Base-by-base conservation (phyloP, 2,329 filamentous ascomycete species). In the Penicillium sp. region DNA sequence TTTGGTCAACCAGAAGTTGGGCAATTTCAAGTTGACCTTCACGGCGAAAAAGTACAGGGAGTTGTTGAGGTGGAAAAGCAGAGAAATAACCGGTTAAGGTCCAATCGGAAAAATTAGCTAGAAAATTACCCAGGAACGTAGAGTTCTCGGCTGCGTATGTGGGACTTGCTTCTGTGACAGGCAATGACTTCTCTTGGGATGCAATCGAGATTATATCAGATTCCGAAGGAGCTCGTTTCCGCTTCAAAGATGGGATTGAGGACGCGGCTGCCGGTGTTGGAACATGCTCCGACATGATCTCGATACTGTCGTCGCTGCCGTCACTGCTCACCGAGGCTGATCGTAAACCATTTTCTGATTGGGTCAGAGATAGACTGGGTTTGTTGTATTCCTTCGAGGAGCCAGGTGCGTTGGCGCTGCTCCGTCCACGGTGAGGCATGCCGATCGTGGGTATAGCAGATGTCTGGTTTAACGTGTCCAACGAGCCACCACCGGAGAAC, bases 1-100 rank as follows among this genome's bases (percentile, higher is more conserved):
- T 63, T 66, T 78, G 76, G 45, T 78, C 76, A 23, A 75, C 74
- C 23, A 78, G 57, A 8, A 78, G 58, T 56, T 78, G 76, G 15
- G 75, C 75, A 46, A 77, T 62, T 53, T 75, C 68, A 35, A 77
- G 69, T 29, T 75, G 69, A 40, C 71, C 67, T 47, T 77, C 76
- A 45, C 66, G 72, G 43, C 69, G 66, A 35, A 66, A 56, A 31
- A 77, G 68, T 6, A 70, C 67, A 6, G 76, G 73, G 4, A 66
- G 61, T 45, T 71, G 56, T 21, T 68, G 66, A 29, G 63, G 72
- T 45, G 74, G 69, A 21, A 68, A 65, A 17, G 73, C 55, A 35
- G 75, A 74, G 52, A 78, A 77, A 56, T 73, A 74, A 13, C 75
- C 76, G 6, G 69, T 66, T 46, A 78, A 69, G 29, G 71, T 69